Percentiles rank a stretch among this genome's conserved stretches.
These are phyloP conservation scores for Saraca asoca DNA, from an alignment of 331 rosid genomes.

Conservation along the genomic window DNA sequence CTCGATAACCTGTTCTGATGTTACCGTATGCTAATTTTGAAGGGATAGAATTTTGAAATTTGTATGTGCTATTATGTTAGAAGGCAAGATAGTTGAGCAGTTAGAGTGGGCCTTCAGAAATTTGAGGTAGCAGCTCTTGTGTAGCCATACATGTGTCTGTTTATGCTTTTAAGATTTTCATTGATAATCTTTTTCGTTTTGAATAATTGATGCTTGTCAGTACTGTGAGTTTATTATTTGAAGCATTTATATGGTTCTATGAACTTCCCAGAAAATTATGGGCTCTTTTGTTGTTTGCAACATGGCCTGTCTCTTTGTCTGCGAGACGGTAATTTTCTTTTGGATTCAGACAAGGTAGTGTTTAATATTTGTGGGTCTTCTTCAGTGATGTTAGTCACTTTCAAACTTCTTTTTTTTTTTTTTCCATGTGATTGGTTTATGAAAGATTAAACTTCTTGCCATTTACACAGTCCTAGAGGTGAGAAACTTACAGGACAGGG, in stretches of 20 bases:
- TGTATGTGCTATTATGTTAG: slow-evolving; percentile 15
- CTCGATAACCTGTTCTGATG: slow-evolving; percentile 35
- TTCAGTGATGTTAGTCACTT: too few species aligned
- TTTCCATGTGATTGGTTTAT: too few species aligned
- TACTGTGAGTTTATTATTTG: slow-evolving; percentile 1
- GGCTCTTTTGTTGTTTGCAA: slow-evolving; percentile 21
- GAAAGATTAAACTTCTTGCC: too few species aligned
- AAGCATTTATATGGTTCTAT: slow-evolving; percentile 9
- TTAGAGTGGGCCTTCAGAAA: slow-evolving; percentile 26
- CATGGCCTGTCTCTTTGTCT: slow-evolving; percentile 33
- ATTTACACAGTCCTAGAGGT: too few species aligned
- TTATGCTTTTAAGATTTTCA: slow-evolving; percentile 14
- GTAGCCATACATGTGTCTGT: slow-evolving; percentile 1
- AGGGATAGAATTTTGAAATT: slow-evolving; percentile 34
- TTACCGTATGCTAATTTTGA: slow-evolving; percentile 30
- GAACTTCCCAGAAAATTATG: slow-evolving; percentile 10
- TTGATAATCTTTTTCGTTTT: neutral
- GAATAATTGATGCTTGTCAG: slow-evolving; percentile 6
- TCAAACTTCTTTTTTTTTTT: too few species aligned
- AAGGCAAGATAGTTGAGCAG: slow-evolving; percentile 17
- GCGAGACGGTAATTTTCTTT: slow-evolving; percentile 4
- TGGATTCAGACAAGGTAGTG: slow-evolving; percentile 15
- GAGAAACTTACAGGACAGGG: too few species aligned
- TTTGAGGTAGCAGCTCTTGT: neutral
- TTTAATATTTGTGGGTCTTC: neutral